Base-by-base conservation (phyloP, 192 early-diverging fungal species). In the Podila clonocystis region DNA sequence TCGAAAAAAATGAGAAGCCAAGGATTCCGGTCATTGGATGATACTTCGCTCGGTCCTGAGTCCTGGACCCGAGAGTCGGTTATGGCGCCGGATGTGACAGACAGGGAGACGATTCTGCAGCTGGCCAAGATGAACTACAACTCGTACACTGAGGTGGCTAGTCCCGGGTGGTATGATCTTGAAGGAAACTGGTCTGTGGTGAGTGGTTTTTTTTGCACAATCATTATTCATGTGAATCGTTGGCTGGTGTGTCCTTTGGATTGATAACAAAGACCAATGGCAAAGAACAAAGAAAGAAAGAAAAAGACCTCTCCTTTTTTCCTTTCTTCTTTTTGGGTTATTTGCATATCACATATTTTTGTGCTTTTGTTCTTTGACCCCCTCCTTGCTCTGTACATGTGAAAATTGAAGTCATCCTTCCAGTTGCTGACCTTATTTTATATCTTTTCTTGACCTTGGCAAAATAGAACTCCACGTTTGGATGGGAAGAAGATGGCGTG, bases 111-210 rank as follows among this genome's bases (percentile, higher is more conserved):
- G 3, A 82, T 98, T 13, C 67, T 93, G 22, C 85, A 86, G 36
- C 67, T 98, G 34, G 94, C 92, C 19, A 85, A 88, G 45, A 95
- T 98, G 92, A 92, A 93, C 9, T 90, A 89, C 58, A 95, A 97
- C 79, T 92, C 97, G 0, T 98, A 98, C 82, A 86, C 85, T 36
- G 88, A 92, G 17, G 83, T 87, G 12, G 85, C 72, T 28, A 84
- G 86, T 11, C 86, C 87, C 41, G 90, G 87, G 29, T 94, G 92
- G 93, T 91, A 91, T 75, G 88, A 87, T 58, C 74, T 94, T 50
- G 93, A 89, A 60, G 86, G 90, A 45, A 72, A 85, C 12, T 94
- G 93, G 92, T 63, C 73, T 70, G 70, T 83, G 67, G 89, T 89
- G 78, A 78, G 82, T 7, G 26, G 45, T 2, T 41, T 9, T 41